These are phyloP conservation scores for Penicillium cataractarum DNA, from an alignment of 495 filamentous ascomycete genomes.

Conservation along the genomic window DNA sequence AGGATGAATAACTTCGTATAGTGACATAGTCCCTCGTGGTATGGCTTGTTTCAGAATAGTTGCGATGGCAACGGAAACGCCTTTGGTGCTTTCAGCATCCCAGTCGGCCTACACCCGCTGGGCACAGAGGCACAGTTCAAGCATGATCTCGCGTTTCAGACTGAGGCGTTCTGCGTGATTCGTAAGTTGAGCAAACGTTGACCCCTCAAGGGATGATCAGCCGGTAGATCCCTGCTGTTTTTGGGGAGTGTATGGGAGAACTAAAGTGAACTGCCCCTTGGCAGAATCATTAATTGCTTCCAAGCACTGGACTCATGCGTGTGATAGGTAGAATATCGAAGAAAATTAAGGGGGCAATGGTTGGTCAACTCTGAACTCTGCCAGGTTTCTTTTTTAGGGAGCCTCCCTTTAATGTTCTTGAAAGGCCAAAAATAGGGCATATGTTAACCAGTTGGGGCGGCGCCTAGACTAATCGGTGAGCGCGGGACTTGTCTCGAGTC, in stretches of 20 bases:
- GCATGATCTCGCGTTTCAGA: conserved; percentile 26
- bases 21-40: conserved; percentile 6
- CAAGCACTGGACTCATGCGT: not conserved
- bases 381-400: not conserved
- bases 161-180: conserved; percentile 16
- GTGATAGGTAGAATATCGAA: conserved; percentile 9
- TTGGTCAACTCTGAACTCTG: conserved; percentile 2
- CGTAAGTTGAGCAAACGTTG: conserved; percentile 14
- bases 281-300: not conserved
- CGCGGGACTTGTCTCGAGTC: not conserved
- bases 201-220: conserved; percentile 19
- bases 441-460: not conserved
- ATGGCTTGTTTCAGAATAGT: conserved; percentile 11
- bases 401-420: not conserved
- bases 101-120: conserved; percentile 7
- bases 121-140: conserved; percentile 1
- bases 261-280: conserved; percentile 8
- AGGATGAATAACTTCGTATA: not conserved
- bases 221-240: conserved; percentile 2
- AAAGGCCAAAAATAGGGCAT: conserved; percentile 3
- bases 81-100: conserved; percentile 22
- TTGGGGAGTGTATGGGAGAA: not conserved
- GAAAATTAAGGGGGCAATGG: not conserved
- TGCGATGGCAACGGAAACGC: conserved; percentile 26
- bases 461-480: not conserved